Evolutionary conservation across 306 rosid species (phyloP).

Genomic region (Bauhinia variegata): DNA sequence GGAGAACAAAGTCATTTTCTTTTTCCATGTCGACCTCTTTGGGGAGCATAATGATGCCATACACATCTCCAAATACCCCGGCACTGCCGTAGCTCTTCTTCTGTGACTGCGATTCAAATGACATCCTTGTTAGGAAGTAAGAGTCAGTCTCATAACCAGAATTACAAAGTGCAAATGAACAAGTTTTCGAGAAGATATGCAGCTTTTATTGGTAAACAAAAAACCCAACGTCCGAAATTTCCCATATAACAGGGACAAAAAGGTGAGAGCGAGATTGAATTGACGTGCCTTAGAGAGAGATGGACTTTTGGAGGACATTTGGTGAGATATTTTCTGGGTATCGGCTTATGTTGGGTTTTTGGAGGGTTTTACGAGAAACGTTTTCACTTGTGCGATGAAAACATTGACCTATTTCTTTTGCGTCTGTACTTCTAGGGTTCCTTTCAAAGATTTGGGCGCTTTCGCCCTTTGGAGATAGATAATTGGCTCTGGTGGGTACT

Average conservation of each 20-base stretch:
- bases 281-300: slow-evolving; percentile 61
- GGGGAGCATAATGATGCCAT: slow-evolving; percentile 49
- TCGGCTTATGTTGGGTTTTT: background rate
- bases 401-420: no score
- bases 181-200: background rate
- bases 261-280: slow-evolving; percentile 15
- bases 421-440: slow-evolving; percentile 12
- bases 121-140: slow-evolving; percentile 42
- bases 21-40: slow-evolving; percentile 48
- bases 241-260: background rate
- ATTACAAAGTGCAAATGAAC: background rate
- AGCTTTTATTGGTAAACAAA: background rate
- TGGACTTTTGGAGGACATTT: slow-evolving; percentile 56
- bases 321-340: slow-evolving; percentile 2
- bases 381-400: no score
- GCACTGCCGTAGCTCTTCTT: slow-evolving; percentile 42
- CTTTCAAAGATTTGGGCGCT: background rate
- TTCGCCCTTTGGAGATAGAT: background rate
- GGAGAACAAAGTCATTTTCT: slow-evolving; percentile 42
- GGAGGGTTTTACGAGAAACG: no score
- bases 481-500: background rate
- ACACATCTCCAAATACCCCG: slow-evolving; percentile 62
- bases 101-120: slow-evolving; percentile 57
- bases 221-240: background rate
- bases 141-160: background rate